Base-by-base conservation (phyloP, 2,329 filamentous ascomycete species). In the Colletotrichum viniferum region DNA sequence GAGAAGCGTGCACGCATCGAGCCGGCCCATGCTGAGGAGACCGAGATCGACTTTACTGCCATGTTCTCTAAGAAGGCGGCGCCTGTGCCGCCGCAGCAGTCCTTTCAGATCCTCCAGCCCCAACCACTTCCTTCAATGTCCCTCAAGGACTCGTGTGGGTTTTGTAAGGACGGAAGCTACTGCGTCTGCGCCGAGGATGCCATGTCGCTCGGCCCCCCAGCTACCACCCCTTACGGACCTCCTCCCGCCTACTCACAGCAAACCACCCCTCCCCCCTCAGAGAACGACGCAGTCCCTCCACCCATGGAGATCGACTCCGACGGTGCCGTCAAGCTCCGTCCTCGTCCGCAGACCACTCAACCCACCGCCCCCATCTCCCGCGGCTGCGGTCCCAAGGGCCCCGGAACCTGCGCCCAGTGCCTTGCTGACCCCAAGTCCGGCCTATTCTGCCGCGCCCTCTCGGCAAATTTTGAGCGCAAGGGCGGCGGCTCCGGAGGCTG, bases 401-500 rank as follows among this genome's bases (percentile, higher is more conserved):
- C 95, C 0, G 95, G 95, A 12, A 94, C 93, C 18, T 97, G 95
- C 81, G 90, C 93, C 5, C 94, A 96, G 84, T 97, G 95, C 81
- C 89, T 93, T 74, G 88, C 91, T 3, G 94, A 96, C 81, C 94
- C 95, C 21, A 93, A 94, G 81, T 95, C 94, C 4, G 95, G 94
- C 2, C 90, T 96, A 48, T 97, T 97, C 86, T 97, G 95, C 84
- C 94, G 95, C 77, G 93, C 94, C 13, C 90, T 96, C 68, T 94
- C 94, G 28, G 94, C 94, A 76, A 93, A 87, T 78, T 86, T 91
- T 75, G 86, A 88, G 74, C 87, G 86, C 75, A 84, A 86, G 64
- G 81, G 82, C 24, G 83, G 84, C 28, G 73, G 77, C 32, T 76
- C 81, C 30, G 75, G 78, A 38, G 77, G 88, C 21, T 91, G 91